A percentile compares a stretch with the other conserved stretches of the same genome.
Evolutionary conservation across 2,329 filamentous ascomycete genomes (phyloP).

Genomic region (Diplocarpon mali): DNA sequence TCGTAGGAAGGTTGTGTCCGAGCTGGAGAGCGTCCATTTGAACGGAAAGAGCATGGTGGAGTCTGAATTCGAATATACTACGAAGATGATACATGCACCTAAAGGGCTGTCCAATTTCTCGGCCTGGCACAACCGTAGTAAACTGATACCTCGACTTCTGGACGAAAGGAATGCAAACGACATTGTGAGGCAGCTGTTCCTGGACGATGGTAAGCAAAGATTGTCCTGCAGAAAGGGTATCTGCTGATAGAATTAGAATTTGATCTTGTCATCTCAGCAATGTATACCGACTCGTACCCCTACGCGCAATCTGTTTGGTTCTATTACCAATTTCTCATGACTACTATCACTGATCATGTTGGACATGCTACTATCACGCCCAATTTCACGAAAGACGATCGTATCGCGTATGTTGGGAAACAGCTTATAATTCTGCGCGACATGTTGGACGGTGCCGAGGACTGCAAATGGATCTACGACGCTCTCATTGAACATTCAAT

Average conservation of each 20-base stretch:
- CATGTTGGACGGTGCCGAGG: conserved; percentile 50
- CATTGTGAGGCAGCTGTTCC: conserved; percentile 51
- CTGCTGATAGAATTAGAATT: conserved; percentile 44
- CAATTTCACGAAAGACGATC: conserved; percentile 48
- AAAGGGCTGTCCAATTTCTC: conserved; percentile 76
- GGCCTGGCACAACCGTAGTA: conserved; percentile 86
- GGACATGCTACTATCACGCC: conserved; percentile 50
- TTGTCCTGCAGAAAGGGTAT: too few relatives aligned
- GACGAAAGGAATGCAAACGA: conserved; percentile 57
- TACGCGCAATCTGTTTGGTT: conserved; percentile 97
- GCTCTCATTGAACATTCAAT: conserved; percentile 67
- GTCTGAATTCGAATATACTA: conserved; percentile 80
- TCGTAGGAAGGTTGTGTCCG: conserved; percentile 64
- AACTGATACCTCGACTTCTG: conserved; percentile 68
- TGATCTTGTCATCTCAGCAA: conserved; percentile 59
- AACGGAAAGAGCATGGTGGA: conserved; percentile 56
- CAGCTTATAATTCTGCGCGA: conserved; percentile 69
- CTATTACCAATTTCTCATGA: conserved; percentile 83
- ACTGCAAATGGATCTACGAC: conserved; percentile 85
- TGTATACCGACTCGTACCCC: conserved; percentile 62
- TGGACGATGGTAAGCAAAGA: conserved; percentile 50
- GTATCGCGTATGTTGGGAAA: conserved; percentile 50
- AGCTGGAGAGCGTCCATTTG: conserved; percentile 51
- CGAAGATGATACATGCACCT: conserved; percentile 72
- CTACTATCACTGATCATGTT: conserved; percentile 45